A percentile compares a stretch with the other conserved stretches of the same genome.
phyloP scores from a whole-genome alignment of 2,329 filamentous ascomycete species.

The Cadophora sp. region DNA sequence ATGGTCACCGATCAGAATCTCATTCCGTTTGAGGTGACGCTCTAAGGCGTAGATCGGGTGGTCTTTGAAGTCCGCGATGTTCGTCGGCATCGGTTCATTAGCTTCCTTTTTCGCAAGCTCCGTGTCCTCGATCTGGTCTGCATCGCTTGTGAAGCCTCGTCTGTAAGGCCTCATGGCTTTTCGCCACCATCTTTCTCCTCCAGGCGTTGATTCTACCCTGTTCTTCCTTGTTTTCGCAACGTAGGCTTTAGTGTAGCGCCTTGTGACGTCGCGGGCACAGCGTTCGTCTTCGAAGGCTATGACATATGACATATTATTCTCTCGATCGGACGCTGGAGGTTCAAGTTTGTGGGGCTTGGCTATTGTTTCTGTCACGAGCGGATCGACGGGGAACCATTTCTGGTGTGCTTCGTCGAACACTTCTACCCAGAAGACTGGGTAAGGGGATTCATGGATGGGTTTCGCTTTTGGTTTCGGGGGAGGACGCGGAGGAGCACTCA shows the following conservation, averaged over 20 bases:
- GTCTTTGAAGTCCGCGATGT: constrained; percentile 85
- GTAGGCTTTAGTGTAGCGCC: constrained; percentile 85
- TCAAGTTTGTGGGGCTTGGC: constrained; percentile 80
- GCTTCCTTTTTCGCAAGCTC: constrained; percentile 75
- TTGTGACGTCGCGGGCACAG: constrained; percentile 82
- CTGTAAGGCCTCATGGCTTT: constrained; percentile 57
- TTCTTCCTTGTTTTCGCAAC: constrained; percentile 86
- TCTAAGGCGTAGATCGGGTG: constrained; percentile 86
- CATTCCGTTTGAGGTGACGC: constrained; percentile 81
- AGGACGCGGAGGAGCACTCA: constrained; percentile 48
- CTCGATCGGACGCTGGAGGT: constrained; percentile 77
- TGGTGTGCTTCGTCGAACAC: constrained; percentile 84
- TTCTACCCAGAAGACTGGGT: constrained; percentile 94
- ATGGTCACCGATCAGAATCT: constrained; percentile 75
- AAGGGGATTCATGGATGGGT: constrained; percentile 71
- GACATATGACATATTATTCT: constrained; percentile 83
- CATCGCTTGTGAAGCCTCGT: constrained; percentile 56
- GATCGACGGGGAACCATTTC: constrained; percentile 90
- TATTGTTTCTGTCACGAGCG: constrained; percentile 80
- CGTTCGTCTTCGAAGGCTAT: constrained; percentile 85
- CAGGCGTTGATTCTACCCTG: constrained; percentile 72
- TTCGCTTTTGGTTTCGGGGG: constrained; percentile 45
- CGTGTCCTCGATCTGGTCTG: constrained; percentile 84
- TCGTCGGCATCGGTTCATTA: constrained; percentile 83
- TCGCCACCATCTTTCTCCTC: constrained; percentile 60